These are phyloP conservation scores for Glycine latifolia DNA, from an alignment of 306 rosid genomes.

Conservation along the genomic window DNA sequence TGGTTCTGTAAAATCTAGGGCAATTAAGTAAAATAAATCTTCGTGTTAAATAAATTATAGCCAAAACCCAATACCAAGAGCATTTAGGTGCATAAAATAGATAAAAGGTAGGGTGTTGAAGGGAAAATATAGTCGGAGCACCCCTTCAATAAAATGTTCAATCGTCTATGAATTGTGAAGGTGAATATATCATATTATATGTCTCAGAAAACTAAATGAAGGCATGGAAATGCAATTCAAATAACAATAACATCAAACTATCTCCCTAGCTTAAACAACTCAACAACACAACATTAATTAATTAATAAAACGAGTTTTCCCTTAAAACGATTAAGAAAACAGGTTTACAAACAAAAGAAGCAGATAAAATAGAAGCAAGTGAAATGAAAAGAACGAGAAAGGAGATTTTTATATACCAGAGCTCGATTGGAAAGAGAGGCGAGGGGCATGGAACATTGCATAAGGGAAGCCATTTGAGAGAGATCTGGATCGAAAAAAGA, in stretches of 20 bases:
- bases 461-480: conserved; percentile 55
- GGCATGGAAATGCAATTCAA: conserved; percentile 1
- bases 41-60: no score
- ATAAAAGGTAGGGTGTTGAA: no score
- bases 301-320: neutral
- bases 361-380: neutral
- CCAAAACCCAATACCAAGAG: no score
- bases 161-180: no score
- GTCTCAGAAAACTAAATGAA: neutral
- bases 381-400: neutral
- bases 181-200: neutral
- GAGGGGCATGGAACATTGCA: conserved; percentile 55
- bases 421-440: conserved; percentile 46
- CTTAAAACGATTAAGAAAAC: no score
- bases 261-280: no score
- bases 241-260: neutral
- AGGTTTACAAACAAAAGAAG: no score
- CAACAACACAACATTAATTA: neutral
- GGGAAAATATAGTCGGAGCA: no score
- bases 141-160: no score
- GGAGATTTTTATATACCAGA: conserved; percentile 44
- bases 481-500: conserved; percentile 41
- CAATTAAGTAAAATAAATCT: no score
- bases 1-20: no score
- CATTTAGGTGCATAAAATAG: no score